Conservation (phyloP, 1,284 basidiomycete species). For the Termitomyces sp. region DNA sequence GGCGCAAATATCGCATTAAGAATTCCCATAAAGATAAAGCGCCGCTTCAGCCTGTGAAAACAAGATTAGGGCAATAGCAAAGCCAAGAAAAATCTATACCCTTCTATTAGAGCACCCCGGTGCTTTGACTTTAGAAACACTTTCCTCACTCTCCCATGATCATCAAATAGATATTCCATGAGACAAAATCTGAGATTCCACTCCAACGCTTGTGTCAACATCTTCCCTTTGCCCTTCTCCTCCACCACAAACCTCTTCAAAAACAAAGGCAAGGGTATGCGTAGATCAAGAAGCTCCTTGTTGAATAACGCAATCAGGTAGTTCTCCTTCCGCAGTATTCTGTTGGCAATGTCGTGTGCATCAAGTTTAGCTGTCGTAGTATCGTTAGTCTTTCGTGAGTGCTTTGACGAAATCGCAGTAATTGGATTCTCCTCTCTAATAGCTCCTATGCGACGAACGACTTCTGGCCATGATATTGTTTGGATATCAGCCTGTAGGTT, state of each 20-base stretch:
- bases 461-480: conserved; percentile 94
- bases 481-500: conserved; percentile 87
- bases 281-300: conserved; percentile 89
- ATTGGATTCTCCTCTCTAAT: conserved; percentile 90
- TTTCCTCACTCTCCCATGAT: conserved; percentile 81
- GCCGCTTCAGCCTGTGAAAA: conserved; percentile 61
- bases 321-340: conserved; percentile 97
- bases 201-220: conserved; percentile 86
- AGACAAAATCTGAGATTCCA: conserved; percentile 96
- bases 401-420: conserved; percentile 75
- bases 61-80: not conserved
- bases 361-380: conserved; percentile 77
- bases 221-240: conserved; percentile 62
- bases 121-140: conserved; percentile 87
- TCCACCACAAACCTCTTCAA: conserved; percentile 46
- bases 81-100: conserved; percentile 41
- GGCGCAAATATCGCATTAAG: conserved; percentile 94
- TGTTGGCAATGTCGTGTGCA: conserved; percentile 94
- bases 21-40: conserved; percentile 95
- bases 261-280: conserved; percentile 66
- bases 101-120: conserved; percentile 72
- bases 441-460: conserved; percentile 83
- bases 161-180: conserved; percentile 91
- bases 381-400: conserved; percentile 39
- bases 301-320: conserved; percentile 98